Evolutionary conservation across 345 rosid genomes (phyloP), one percentile per base, ranked within the genome.

Genomic region (Psidium guajava): DNA sequence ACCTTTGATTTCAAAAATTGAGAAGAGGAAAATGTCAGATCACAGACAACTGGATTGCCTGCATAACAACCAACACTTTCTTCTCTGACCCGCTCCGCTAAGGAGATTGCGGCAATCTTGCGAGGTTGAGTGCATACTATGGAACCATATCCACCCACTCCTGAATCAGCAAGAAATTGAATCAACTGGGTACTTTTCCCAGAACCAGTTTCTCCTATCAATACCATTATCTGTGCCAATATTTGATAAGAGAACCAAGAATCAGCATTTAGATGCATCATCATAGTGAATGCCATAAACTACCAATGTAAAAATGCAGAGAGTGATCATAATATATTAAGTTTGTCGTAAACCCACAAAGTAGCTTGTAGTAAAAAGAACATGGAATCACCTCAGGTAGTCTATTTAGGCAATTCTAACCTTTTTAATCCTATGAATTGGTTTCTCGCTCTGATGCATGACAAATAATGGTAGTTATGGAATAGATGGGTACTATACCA

Each of bases 141-240:
- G 10, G 98, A 89, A 85, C 88, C 92, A 85, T 87, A 73, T 49
- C 90, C 88, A 83, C 92, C 93, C 24, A 95, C 83, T 53, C 95
- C 96, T 36, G 99, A 94, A 90, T 96, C 99, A 90, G 95, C 93
- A 83, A 96, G 96, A 90, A 89, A 96, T 88, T 96, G 99, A 86
- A 92, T 96, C 89, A 96, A 82, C 91, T 96, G 98, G 24, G 99
- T 96, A 87, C 98, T 96, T 89, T 96, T 96, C 52, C 99, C 99
- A 13, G 98, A 96, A 87, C 99, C 99, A 51, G 98, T 96, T 91
- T 96, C 98, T 87, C 99, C 98, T 87, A 92, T 91, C 93, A 96
- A 90, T 13, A 96, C 96, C 87, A 82, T 90, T 83, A 94, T 75
- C 98, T 96, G 93, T 50, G 24, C 55, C 89, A 81, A 86, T 69